Conservation (phyloP, 1,139 yeast genomes). For the Lizanozyma gosingica region DNA sequence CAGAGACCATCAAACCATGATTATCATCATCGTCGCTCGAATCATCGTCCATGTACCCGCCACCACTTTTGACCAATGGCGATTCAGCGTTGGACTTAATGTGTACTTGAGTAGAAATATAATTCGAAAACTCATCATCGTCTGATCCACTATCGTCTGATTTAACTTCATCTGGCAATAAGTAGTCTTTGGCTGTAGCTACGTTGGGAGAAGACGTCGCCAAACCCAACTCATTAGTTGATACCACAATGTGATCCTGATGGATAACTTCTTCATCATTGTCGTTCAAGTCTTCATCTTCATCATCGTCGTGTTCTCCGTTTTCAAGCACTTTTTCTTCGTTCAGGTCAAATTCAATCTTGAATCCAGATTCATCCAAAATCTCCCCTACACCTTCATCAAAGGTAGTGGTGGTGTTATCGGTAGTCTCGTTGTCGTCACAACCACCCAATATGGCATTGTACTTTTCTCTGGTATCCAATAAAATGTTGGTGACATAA, state of each 20-base stretch:
- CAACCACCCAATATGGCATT: constrained; percentile 75
- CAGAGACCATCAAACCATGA: background rate
- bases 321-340: constrained; percentile 27
- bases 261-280: constrained; percentile 28
- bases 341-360: background rate
- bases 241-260: constrained; percentile 7
- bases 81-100: constrained; percentile 8
- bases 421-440: background rate
- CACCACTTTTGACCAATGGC: constrained; percentile 2
- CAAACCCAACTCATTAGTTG: constrained; percentile 7
- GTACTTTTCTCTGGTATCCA: constrained; percentile 87
- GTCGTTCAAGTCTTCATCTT: constrained; percentile 23
- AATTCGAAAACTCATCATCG: constrained; percentile 15
- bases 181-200: background rate
- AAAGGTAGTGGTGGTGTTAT: background rate
- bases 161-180: constrained; percentile 15
- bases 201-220: background rate
- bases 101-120: constrained; percentile 12
- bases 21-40: background rate
- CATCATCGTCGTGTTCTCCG: constrained; percentile 23
- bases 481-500: constrained; percentile 75
- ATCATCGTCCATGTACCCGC: background rate
- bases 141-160: constrained; percentile 12
- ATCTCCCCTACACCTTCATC: background rate
- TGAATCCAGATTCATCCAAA: background rate